Conservation (phyloP, 2,329 filamentous ascomycete species). For the Aspergillus quadricinctus region DNA sequence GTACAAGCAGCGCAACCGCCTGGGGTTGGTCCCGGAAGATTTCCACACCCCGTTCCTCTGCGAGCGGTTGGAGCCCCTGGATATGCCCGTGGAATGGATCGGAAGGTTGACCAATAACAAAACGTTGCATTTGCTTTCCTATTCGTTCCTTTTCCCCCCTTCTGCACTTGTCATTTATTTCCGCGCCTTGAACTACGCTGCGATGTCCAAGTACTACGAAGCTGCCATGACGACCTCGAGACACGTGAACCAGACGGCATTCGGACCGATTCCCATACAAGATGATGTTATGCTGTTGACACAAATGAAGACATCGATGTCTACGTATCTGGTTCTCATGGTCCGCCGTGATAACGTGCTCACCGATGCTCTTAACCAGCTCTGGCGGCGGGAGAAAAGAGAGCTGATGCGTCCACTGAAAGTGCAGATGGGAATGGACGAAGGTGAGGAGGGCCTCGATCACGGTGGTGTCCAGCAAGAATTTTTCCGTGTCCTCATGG, state of each 20-base stretch:
- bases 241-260: constrained; percentile 44
- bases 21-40: constrained; percentile 63
- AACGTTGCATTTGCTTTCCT: constrained; percentile 70
- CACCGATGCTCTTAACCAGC: constrained; percentile 73
- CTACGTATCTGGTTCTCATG: constrained; percentile 66
- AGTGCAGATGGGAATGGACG: constrained; percentile 75
- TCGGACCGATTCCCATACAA: constrained; percentile 41
- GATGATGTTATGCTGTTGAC: constrained; percentile 61
- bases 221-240: constrained; percentile 51
- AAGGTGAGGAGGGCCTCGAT: constrained; percentile 84
- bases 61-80: constrained; percentile 68
- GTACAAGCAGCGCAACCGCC: constrained; percentile 64
- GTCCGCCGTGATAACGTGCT: constrained; percentile 65
- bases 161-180: constrained; percentile 76
- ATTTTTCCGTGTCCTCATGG: constrained; percentile 82
- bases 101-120: constrained; percentile 58
- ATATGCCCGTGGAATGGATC: constrained; percentile 70
- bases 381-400: constrained; percentile 79
- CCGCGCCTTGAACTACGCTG: constrained; percentile 78
- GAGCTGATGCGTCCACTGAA: constrained; percentile 84
- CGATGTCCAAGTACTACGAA: constrained; percentile 78
- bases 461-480: constrained; percentile 95
- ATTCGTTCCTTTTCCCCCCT: constrained; percentile 73
- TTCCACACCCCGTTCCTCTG: constrained; percentile 74
- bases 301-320: constrained; percentile 61